Base-by-base conservation (phyloP, 2,329 filamentous ascomycete genomes). In the Elsinoe ampelina region DNA sequence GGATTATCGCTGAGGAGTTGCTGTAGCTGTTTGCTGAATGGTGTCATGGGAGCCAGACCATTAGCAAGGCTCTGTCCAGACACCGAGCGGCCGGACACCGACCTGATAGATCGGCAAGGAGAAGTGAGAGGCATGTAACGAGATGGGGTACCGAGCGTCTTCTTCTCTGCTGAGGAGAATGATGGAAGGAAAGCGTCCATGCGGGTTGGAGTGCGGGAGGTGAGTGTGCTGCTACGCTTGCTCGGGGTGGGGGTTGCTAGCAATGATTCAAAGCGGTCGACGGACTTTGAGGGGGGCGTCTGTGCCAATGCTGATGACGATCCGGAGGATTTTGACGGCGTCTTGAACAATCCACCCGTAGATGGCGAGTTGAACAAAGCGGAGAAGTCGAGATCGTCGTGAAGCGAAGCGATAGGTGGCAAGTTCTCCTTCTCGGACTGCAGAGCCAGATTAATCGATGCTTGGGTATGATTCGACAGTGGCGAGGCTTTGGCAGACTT, bases 21-120 rank as follows among this genome's bases (percentile, higher is more conserved):
- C 61, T 79, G 80, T 35, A 89, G 76, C 19, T 83, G 80, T 36
- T 79, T 76, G 1, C 81, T 82, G 64, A 85, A 79, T 0, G 83
- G 83, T 5, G 82, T 82, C 56, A 72, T 67, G 20, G 71, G 68
- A 48, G 35, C 65, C 13, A 52, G 63, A 26, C 62, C 63, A 17
- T 45, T 52, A 20, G 32, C 48, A 7, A n/a, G 20, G 30, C 47
- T 26, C 36, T 19, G n/a, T 32, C 55, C 47, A 63, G 65, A 13
- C 34, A 52, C 48, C 63, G 65, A 61, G 65, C 66, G 62, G 61
- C 66, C 62, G 68, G 61, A 65, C 66, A 63, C 63, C 57, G 65
- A 68, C 63, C 67, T 75, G 58, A 71, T 64, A 57, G 64, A 68
- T 63, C 67, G 75, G 58, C 70, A 65, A 13, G 54, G 54, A 20